phyloP scores from a whole-genome alignment of 176 grass and related monocot species.

The Echinochloa phyllopogon region DNA sequence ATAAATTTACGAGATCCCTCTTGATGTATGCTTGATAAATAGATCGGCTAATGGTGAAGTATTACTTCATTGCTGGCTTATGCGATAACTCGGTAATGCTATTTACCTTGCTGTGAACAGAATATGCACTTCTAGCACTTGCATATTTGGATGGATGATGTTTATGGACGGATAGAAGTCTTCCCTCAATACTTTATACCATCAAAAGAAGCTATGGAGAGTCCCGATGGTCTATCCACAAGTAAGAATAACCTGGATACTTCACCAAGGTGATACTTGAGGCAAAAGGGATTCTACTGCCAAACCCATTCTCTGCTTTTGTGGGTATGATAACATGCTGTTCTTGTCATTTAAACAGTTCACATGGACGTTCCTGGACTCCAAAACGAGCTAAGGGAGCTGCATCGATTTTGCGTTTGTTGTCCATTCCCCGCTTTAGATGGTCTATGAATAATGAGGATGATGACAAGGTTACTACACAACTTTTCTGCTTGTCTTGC shows the following conservation, averaged over 20 bases:
- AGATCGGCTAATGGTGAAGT: not conserved
- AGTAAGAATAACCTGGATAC: slow-evolving; percentile 54
- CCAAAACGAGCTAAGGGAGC: slow-evolving; percentile 81
- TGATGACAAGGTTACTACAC: slow-evolving; percentile 73
- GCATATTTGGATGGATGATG: slow-evolving; percentile 76
- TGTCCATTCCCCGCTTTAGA: slow-evolving; percentile 71
- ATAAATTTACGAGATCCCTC: not conserved
- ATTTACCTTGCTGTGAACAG: slow-evolving; percentile 32
- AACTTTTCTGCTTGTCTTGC: not conserved
- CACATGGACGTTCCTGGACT: slow-evolving; percentile 55
- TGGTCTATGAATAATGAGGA: slow-evolving; percentile 74
- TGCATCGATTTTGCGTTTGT: slow-evolving; percentile 69
- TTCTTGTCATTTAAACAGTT: slow-evolving; percentile 42
- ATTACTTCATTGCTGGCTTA: not conserved
- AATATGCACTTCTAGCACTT: slow-evolving; percentile 44
- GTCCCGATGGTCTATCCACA: slow-evolving; percentile 43
- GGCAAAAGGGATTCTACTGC: not conserved
- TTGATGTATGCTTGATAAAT: not conserved
- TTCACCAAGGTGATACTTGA: slow-evolving; percentile 63
- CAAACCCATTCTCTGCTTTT: slow-evolving; percentile 23
- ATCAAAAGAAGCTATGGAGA: slow-evolving; percentile 50
- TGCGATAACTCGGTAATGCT: not conserved
- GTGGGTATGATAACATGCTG: slow-evolving; percentile 14
- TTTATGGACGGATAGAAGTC: slow-evolving; percentile 80
- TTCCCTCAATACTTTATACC: slow-evolving; percentile 78